Evolutionary conservation across 768 basidiomycete genomes (phyloP).

Genomic region (Dioszegia aurantiaca): DNA sequence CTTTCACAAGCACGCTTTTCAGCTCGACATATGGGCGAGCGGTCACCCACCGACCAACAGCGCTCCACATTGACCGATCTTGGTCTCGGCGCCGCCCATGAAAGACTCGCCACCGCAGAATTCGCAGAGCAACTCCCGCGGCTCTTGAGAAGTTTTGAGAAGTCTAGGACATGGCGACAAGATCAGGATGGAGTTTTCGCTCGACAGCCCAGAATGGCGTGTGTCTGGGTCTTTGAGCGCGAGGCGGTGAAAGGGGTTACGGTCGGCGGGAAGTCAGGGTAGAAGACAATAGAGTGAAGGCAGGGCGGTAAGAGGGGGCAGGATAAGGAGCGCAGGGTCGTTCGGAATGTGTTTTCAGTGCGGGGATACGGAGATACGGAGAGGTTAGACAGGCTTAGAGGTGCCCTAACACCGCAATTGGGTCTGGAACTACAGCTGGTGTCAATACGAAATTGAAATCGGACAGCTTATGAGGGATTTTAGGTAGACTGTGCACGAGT

Average conservation of each 20-base stretch:
- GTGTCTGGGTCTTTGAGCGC: background rate
- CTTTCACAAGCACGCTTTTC: background rate
- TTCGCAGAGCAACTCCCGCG: background rate
- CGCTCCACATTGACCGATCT: background rate
- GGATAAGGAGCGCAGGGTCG: too few relatives aligned
- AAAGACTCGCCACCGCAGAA: background rate
- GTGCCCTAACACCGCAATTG: too few relatives aligned
- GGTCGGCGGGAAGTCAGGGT: constrained; percentile 1
- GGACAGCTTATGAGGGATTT: too few relatives aligned
- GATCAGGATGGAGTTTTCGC: background rate
- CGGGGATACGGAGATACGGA: too few relatives aligned
- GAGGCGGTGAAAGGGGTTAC: background rate
- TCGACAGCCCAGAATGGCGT: constrained; percentile 5
- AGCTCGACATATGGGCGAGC: background rate
- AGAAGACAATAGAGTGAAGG: background rate
- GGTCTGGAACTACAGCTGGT: too few relatives aligned
- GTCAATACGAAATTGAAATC: too few relatives aligned
- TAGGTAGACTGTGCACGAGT: too few relatives aligned
- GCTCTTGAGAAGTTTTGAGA: background rate
- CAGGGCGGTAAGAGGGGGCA: too few relatives aligned
- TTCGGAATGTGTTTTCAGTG: too few relatives aligned
- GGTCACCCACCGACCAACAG: background rate
- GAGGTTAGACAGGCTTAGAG: too few relatives aligned
- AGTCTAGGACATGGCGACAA: background rate
- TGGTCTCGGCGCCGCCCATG: background rate